phyloP scores from a whole-genome alignment of 768 basidiomycete species.

The Boletus reticuloceps region DNA sequence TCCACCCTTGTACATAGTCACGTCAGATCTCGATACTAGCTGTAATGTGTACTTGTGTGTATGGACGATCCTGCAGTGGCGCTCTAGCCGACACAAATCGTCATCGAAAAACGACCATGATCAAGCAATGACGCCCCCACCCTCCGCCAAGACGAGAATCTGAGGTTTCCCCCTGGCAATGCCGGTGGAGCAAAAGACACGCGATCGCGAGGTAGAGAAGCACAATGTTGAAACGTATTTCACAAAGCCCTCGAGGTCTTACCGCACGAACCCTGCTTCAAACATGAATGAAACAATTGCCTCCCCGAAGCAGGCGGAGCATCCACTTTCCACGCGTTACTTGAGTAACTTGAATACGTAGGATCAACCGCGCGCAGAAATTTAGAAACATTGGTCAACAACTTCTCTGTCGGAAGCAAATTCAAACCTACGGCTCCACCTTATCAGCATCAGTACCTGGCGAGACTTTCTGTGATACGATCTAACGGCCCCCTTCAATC shows the following conservation, averaged over 20 bases:
- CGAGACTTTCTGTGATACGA: no score
- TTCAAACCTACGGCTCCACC: no score
- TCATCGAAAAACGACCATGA: no score
- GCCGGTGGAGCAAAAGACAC: not conserved
- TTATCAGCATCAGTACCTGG: no score
- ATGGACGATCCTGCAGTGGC: not conserved
- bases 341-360: no score
- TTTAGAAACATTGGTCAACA: not conserved
- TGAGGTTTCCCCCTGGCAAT: not conserved
- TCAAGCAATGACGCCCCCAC: no score
- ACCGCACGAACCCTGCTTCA: slow-evolving; percentile 1
- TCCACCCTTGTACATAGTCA: no score
- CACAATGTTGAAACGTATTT: not conserved
- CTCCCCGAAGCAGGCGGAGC: not conserved
- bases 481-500: no score
- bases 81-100: not conserved
- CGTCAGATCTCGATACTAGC: no score
- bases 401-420: no score
- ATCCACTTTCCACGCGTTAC: not conserved
- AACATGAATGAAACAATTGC: not conserved
- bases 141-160: not conserved
- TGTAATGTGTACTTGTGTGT: not conserved
- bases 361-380: not conserved
- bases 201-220: slow-evolving; percentile 1
- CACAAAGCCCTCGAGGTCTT: not conserved